phyloP scores from a whole-genome alignment of 2,329 filamentous ascomycete species.

The Camptophora hylomeconis region DNA sequence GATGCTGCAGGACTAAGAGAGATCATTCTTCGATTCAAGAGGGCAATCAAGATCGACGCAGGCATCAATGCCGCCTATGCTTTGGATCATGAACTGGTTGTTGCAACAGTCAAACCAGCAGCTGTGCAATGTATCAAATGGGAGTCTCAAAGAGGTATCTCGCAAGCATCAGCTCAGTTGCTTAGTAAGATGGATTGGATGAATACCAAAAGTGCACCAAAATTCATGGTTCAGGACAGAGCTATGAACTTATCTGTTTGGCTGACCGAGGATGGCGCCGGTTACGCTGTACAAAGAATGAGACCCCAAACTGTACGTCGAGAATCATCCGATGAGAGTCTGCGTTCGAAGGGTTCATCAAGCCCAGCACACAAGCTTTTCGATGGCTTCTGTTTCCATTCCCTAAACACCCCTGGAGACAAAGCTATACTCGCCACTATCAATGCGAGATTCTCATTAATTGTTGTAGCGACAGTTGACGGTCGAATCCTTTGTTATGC shows the following conservation, averaged over 20 bases:
- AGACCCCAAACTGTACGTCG: conserved; percentile 25
- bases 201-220: conserved; percentile 60
- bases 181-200: conserved; percentile 79
- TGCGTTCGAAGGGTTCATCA: conserved; percentile 22
- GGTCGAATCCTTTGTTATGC: conserved; percentile 81
- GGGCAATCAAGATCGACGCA: conserved; percentile 96
- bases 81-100: conserved; percentile 81
- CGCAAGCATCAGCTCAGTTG: conserved; percentile 82
- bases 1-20: conserved; percentile 75
- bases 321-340: conserved; percentile 22
- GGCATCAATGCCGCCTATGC: conserved; percentile 81
- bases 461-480: conserved; percentile 71
- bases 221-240: conserved; percentile 82
- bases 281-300: conserved; percentile 75
- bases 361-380: conserved; percentile 53
- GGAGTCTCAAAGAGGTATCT: conserved; percentile 69
- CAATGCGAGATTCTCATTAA: conserved; percentile 87
- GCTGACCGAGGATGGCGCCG: conserved; percentile 77
- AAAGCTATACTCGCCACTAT: conserved; percentile 65
- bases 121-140: conserved; percentile 96
- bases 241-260: conserved; percentile 94
- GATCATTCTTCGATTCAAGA: conserved; percentile 80
- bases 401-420: conserved; percentile 45
- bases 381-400: conserved; percentile 82
- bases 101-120: conserved; percentile 79